Base-by-base conservation (phyloP, 352 stramenopile species). In the Globisporangium lucens region DNA sequence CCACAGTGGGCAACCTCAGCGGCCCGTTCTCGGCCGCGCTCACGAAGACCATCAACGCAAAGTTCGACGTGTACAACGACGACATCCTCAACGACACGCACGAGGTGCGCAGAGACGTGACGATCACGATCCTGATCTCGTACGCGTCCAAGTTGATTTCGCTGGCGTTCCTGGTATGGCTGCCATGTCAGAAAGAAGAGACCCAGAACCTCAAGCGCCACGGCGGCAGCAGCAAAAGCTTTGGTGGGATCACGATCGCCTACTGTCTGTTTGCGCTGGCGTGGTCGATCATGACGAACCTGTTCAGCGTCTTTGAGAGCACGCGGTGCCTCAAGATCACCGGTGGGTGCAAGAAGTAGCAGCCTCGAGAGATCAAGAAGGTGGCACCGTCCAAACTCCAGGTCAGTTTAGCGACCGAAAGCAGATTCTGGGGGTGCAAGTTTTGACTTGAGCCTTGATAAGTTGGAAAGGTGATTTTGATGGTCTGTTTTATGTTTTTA, bases 301-400 rank as follows among this genome's bases (percentile, higher is more conserved):
- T 56, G 22, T 56, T 56, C 49, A 33, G 49, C n/a, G 13, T 56
- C 49, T 56, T 30, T 33, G 22, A 56, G 49, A 56, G 22, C 49
- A 56, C 49, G 9, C 22, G 49, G 0, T 33, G 49, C 22, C 10
- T 56, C 49, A 56, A 56, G 22, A 56, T 33, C 22, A 56, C 12
- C 10, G 22, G 49, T 22, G 10, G 49, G 12, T 56, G 22, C 9
- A 56, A 56, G 49, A n/a, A 33, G 7, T 33, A 15, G 20, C 30
- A 15, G 20, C 30, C 30, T 33, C 2, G 30, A 33, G 30, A 33
- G 5, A 33, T 33, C 30, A 33, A 33, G 30, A 33, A 33, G 30
- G 30, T 33, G 30, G 30, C 30, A 0, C 24, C 24, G 24, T 24
- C 24, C 24, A 24, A 24, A 24, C 24, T 24, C 24, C 24, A 24